Conservation (phyloP, 2,329 filamentous ascomycete genomes). For the Colletotrichum euphorbiae region DNA sequence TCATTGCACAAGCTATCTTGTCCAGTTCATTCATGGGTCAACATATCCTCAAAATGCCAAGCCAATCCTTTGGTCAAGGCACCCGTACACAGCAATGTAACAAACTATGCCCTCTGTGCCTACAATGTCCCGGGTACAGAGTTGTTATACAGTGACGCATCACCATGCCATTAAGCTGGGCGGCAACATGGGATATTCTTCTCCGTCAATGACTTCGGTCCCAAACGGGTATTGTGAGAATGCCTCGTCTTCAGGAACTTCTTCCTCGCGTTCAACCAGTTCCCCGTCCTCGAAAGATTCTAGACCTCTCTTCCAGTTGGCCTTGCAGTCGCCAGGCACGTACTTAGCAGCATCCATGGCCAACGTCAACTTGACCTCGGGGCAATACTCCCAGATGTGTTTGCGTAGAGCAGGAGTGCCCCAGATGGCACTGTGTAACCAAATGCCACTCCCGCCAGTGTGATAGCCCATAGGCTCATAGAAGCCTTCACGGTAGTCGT, state of each 20-base stretch:
- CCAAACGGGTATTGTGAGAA: constrained; percentile 49
- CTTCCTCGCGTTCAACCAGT: constrained; percentile 39
- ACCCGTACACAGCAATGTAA: constrained; percentile 14
- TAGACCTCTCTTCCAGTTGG: constrained; percentile 58
- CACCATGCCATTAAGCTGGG: constrained; percentile 44
- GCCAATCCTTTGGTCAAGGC: constrained; percentile 6
- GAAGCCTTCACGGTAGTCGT: constrained; percentile 63
- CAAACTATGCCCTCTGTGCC: constrained; percentile 7
- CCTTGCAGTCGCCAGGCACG: constrained; percentile 60
- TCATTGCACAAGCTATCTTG: constrained; percentile 14
- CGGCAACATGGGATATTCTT: constrained; percentile 55
- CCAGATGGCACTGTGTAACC: constrained; percentile 61
- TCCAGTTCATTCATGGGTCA: constrained; percentile 1
- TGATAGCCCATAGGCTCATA: constrained; percentile 72
- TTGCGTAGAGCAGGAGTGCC: constrained; percentile 58
- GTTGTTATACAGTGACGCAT: not conserved
- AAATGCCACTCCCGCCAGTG: constrained; percentile 61
- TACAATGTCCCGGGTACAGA: not conserved
- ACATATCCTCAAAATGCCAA: constrained; percentile 32
- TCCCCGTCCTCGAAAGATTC: constrained; percentile 26
- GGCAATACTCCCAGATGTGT: constrained; percentile 68
- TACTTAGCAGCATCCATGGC: constrained; percentile 65
- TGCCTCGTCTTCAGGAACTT: constrained; percentile 25
- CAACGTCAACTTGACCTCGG: constrained; percentile 69
- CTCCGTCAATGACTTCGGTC: constrained; percentile 55